A percentile compares a stretch with the other conserved stretches of the same genome.
Evolutionary conservation across 1,139 yeast genomes (phyloP).

Genomic region (Blastobotrys aristatus): DNA sequence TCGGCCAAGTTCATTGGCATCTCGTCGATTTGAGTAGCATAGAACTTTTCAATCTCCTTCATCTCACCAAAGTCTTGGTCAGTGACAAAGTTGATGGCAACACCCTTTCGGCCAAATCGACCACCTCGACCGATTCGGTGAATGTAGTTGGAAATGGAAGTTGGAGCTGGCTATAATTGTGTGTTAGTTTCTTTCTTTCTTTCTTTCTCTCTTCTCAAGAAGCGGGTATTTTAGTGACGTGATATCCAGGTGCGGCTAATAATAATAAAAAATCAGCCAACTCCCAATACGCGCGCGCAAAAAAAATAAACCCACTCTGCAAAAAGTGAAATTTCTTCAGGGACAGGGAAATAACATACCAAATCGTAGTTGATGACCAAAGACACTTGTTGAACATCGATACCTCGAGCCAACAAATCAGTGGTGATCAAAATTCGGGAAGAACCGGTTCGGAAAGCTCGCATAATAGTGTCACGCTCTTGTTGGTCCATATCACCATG

Average conservation of each 20-base stretch:
- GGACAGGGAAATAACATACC: slow-evolving; percentile 3
- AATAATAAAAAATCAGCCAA: no score
- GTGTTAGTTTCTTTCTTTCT: no score
- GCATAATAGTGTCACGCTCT: slow-evolving; percentile 85
- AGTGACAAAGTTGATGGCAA: slow-evolving; percentile 84
- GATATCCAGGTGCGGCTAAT: no score
- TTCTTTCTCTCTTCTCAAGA: no score
- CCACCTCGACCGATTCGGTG: slow-evolving; percentile 96
- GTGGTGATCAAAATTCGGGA: slow-evolving; percentile 86
- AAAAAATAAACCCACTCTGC: no score
- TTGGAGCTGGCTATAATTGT: no score
- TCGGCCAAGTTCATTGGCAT: slow-evolving; percentile 65
- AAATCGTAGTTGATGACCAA: slow-evolving; percentile 88
- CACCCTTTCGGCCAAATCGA: slow-evolving; percentile 93
- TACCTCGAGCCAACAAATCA: slow-evolving; percentile 97
- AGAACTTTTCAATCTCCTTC: slow-evolving; percentile 69
- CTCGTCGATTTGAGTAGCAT: slow-evolving; percentile 71
- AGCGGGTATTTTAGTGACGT: no score
- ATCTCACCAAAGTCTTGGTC: slow-evolving; percentile 56
- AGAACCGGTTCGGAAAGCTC: slow-evolving; percentile 52
- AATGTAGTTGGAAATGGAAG: slow-evolving; percentile 79
- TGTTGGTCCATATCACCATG: slow-evolving; percentile 97
- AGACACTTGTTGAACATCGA: slow-evolving; percentile 96
- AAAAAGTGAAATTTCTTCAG: no score
- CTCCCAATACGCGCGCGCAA: no score